A percentile compares a stretch with the other conserved stretches of the same genome.
phyloP scores from a whole-genome alignment of 345 rosid species.

The Eucalyptus leucophloia region DNA sequence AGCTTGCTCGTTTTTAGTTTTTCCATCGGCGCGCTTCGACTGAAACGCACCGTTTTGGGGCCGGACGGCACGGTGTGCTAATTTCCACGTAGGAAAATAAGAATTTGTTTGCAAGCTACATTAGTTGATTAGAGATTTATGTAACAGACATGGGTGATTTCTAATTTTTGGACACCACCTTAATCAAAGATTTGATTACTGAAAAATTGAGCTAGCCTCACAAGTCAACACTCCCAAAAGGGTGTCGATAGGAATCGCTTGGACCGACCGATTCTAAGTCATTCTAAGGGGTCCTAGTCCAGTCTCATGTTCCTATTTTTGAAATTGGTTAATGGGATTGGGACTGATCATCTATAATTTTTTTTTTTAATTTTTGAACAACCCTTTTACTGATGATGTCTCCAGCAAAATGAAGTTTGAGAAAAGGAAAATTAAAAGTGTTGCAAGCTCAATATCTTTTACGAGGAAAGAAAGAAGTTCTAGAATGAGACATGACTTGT shows the following conservation, averaged over 20 bases:
- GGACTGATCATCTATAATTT: accelerated
- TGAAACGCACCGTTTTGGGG: background rate
- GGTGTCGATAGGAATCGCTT: accelerated
- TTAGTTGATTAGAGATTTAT: background rate
- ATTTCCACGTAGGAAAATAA: background rate
- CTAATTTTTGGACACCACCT: background rate
- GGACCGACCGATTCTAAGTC: accelerated
- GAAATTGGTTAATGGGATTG: accelerated
- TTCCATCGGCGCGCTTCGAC: background rate
- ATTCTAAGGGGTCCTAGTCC: accelerated
- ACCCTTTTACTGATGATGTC: too few relatives aligned
- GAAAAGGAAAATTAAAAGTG: too few relatives aligned
- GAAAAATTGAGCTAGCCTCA: background rate
- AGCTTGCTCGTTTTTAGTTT: background rate
- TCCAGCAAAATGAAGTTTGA: too few relatives aligned
- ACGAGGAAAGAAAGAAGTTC: accelerated
- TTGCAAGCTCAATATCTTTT: too few relatives aligned
- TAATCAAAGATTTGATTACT: background rate
- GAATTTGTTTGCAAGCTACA: background rate
- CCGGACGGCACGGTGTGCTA: background rate
- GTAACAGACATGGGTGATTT: background rate
- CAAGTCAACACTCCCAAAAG: background rate
- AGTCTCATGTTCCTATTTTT: accelerated
- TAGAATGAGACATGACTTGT: accelerated
- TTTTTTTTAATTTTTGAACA: too few relatives aligned